A percentile compares a stretch with the other conserved stretches of the same genome.
Conservation (phyloP, 495 filamentous ascomycete genomes). For the Pyronema omphalodes region DNA sequence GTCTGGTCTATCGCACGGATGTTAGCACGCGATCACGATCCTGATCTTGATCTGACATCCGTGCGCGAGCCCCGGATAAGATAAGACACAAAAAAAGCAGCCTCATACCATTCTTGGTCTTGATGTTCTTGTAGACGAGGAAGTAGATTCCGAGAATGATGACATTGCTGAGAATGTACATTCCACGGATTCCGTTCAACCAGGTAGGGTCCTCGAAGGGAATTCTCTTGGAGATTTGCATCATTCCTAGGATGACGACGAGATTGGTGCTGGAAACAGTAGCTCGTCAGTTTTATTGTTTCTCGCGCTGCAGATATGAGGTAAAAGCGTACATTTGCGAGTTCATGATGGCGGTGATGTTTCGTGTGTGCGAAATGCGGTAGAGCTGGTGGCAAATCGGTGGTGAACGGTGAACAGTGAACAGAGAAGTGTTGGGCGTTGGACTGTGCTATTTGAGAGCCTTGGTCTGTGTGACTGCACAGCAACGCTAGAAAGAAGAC, state of each 20-base stretch:
- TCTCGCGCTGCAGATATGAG: neutral
- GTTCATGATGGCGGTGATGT: slow-evolving; percentile 13
- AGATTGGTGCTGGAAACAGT: slow-evolving; percentile 55
- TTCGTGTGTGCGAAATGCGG: neutral
- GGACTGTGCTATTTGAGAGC: too few relatives aligned
- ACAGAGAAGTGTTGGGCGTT: neutral
- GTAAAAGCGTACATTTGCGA: slow-evolving; percentile 15
- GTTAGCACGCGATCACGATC: neutral
- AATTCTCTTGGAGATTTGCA: slow-evolving; percentile 92
- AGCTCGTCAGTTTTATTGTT: neutral
- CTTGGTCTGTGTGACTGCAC: neutral
- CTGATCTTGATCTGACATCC: too few relatives aligned
- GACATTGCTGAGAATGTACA: slow-evolving; percentile 75
- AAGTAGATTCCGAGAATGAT: slow-evolving; percentile 71
- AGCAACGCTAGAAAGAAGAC: neutral
- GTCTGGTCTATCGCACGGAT: slow-evolving; percentile 51
- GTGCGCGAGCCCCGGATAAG: neutral
- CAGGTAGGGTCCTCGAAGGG: slow-evolving; percentile 84
- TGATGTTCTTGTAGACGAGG: slow-evolving; percentile 64
- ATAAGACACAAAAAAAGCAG: neutral
- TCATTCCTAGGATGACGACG: slow-evolving; percentile 87
- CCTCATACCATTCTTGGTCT: slow-evolving; percentile 77
- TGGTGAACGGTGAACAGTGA: neutral
- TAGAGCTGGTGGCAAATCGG: neutral
- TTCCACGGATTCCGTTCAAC: slow-evolving; percentile 60